These are phyloP conservation scores for Boletales sp. DNA, from an alignment of 768 basidiomycete species.

Conservation along the genomic window DNA sequence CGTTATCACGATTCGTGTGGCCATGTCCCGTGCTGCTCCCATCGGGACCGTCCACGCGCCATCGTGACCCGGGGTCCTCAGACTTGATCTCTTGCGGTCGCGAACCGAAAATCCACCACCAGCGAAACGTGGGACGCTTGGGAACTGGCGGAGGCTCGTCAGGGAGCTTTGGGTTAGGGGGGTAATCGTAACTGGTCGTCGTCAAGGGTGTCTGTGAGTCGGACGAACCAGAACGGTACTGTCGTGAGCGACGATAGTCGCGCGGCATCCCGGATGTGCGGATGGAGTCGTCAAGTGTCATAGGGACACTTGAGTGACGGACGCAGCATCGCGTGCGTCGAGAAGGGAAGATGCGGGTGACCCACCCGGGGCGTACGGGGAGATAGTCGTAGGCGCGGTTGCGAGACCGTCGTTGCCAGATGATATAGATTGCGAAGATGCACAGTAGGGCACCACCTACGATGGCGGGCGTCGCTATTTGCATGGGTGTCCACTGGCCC, in stretches of 20 bases:
- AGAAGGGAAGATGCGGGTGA: constrained; percentile 11
- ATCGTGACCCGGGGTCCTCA: constrained; percentile 15
- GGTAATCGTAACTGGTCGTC: constrained; percentile 6
- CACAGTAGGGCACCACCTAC: constrained; percentile 30
- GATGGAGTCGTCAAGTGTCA: constrained; percentile 26
- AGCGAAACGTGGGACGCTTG: constrained; percentile 10
- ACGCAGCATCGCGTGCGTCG: constrained; percentile 13
- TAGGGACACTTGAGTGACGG: constrained; percentile 8
- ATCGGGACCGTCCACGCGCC: constrained; percentile 27
- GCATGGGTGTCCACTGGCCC: constrained; percentile 23
- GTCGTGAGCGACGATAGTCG: constrained; percentile 8
- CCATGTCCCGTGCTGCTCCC: constrained; percentile 20
- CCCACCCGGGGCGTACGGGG: constrained; percentile 12
- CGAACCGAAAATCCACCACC: constrained; percentile 24
- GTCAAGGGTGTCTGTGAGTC: constrained; percentile 29
- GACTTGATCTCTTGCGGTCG: constrained; percentile 25
- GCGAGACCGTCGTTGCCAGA: constrained; percentile 21
- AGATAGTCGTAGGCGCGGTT: constrained; percentile 11
- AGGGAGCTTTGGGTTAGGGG: neutral
- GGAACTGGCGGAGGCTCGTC: constrained; percentile 4
- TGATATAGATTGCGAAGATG: constrained; percentile 17
- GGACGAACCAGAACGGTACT: constrained; percentile 20
- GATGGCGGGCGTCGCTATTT: constrained; percentile 34
- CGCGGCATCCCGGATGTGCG: neutral
- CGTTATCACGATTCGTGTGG: constrained; percentile 9